phyloP scores from a whole-genome alignment of 2,329 filamentous ascomycete species.

The Venturia nashicola region DNA sequence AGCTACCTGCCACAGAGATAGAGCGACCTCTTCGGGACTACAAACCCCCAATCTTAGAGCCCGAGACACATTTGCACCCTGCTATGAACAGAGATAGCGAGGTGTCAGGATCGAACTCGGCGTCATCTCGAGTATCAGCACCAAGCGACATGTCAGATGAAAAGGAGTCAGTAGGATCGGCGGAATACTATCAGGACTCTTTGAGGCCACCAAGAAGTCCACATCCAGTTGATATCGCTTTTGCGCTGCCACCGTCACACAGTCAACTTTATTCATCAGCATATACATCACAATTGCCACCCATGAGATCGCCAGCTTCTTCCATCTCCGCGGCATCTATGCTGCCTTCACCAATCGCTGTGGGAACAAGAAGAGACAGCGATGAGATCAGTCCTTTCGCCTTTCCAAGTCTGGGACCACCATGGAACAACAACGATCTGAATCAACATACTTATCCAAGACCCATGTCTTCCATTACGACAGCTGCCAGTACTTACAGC shows the following conservation, averaged over 20 bases:
- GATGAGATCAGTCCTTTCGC: not conserved
- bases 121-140: not conserved
- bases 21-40: not conserved
- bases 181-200: not conserved
- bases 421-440: not conserved
- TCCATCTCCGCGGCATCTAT: not conserved
- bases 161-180: slow-evolving; percentile 1
- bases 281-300: not conserved
- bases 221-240: not conserved
- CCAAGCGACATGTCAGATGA: slow-evolving; percentile 5
- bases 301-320: not conserved
- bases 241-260: not conserved
- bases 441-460: not conserved
- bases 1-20: not conserved
- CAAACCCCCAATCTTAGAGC: not conserved
- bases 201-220: not conserved
- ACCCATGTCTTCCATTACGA: not conserved
- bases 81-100: not conserved
- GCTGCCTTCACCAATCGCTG: not conserved
- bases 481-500: not conserved
- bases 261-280: not conserved
- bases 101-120: not conserved
- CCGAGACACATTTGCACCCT: slow-evolving; percentile 4
- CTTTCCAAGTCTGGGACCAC: not conserved
- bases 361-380: not conserved